Conservation (phyloP, 2,329 filamentous ascomycete species). For the Knoxdaviesia capensis region DNA sequence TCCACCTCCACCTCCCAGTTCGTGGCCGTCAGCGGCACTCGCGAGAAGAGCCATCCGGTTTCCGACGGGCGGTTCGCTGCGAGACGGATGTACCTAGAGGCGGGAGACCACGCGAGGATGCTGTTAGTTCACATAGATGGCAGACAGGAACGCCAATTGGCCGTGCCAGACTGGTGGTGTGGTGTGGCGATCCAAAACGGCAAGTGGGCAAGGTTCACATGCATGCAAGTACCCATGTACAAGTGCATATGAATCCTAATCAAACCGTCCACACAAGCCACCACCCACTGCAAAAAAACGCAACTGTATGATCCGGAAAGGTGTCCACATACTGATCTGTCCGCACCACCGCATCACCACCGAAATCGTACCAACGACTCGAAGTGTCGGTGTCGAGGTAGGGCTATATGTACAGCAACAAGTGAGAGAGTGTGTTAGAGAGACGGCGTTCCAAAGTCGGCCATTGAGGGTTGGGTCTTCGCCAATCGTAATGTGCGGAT, state of each 20-base stretch:
- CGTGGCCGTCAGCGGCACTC: constrained; percentile 84
- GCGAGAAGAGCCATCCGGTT: constrained; percentile 81
- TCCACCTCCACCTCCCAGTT: constrained; percentile 98
- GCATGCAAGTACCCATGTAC: too few species aligned
- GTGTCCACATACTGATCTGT: constrained; percentile 35
- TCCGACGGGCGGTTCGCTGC: constrained; percentile 82
- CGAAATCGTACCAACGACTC: constrained; percentile 98
- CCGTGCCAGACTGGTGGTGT: too few species aligned
- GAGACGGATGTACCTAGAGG: constrained; percentile 65
- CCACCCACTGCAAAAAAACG: too few species aligned
- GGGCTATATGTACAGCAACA: constrained; percentile 32
- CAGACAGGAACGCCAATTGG: too few species aligned
- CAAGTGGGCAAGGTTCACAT: too few species aligned
- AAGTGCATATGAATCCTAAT: too few species aligned
- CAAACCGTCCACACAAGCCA: too few species aligned
- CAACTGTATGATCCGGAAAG: neutral
- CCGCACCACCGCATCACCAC: constrained; percentile 74
- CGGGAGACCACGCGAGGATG: constrained; percentile 1
- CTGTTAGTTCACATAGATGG: too few species aligned
- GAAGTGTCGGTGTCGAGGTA: constrained; percentile 97
- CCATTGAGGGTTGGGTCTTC: too few species aligned
- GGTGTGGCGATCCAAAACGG: too few species aligned
- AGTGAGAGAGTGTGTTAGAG: too few species aligned
- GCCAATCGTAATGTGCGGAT: constrained; percentile 5
- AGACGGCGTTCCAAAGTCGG: too few species aligned